Base-by-base conservation (phyloP, 176 grass and related monocot species). In the Secale cereale region DNA sequence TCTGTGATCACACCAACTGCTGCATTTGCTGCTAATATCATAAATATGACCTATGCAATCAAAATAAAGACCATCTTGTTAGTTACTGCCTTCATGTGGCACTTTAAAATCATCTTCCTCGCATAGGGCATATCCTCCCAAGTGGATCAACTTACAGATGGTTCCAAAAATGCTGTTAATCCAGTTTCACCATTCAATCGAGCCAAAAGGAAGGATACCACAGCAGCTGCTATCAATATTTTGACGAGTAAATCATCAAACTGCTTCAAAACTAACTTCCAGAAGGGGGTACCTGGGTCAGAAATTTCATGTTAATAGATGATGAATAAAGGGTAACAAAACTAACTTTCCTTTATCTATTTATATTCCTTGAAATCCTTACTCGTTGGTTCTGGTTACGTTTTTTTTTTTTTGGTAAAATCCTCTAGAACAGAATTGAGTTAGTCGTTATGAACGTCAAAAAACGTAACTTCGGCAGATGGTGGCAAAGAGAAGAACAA, bases 211-310 rank as follows among this genome's bases (percentile, higher is more conserved):
- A 96, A 99, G 30, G 97, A 99, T 74, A 99, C 43, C 67, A 99
- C 65, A 64, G 97, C 97, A 40, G 93, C 93, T 82, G 82, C 97
- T 78, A 99, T 94, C 77, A 99, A 92, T 94, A 99, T 99, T 92
- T 99, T 99, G 82, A 99, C 97, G 35, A 99, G 97, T 82, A 99
- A 94, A 92, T 99, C 97, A 85, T 99, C 91, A 67, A 99, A 99
- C 67, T 99, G 97, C 84, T 99, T 99, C 86, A 94, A 64, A 92
- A 96, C 87, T 91, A 95, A 89, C 87, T 92, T 99, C 97, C 93
- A 99, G 69, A 94, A 94, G 31, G 93, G 88, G 65, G 97, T 94
- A 86, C 94, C 97, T 99, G 86, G 59, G 69, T 74, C 50, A 80
- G 15, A 80, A 82, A 32, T 54, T 57, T 22, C 35, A 19, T 52